Percentiles rank a stretch among this genome's conserved stretches.
Conservation (phyloP, 495 filamentous ascomycete species). For the Pseudevernia furfuracea region DNA sequence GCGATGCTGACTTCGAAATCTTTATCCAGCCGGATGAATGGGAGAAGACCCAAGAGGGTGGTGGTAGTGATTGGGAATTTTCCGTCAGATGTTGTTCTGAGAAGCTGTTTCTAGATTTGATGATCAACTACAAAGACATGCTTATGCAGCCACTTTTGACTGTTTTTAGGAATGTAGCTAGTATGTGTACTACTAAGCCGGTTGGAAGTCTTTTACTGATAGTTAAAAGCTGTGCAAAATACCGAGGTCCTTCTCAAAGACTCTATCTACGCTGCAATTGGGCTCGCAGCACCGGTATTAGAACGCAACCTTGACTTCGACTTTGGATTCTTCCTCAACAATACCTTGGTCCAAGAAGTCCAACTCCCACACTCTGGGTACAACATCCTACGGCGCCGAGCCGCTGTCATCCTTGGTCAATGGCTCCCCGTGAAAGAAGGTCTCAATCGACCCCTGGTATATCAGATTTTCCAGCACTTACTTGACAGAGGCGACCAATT, state of each 20-base stretch:
- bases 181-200: slow-evolving; percentile 35
- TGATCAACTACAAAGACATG: slow-evolving; percentile 75
- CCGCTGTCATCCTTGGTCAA: slow-evolving; percentile 78
- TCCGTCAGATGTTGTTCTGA: slow-evolving; percentile 84
- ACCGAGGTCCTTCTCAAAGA: slow-evolving; percentile 78
- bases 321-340: slow-evolving; percentile 70
- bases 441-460: slow-evolving; percentile 61
- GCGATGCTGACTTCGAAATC: not conserved
- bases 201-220: not conserved
- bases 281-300: slow-evolving; percentile 71
- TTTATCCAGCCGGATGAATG: slow-evolving; percentile 63
- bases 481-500: slow-evolving; percentile 64
- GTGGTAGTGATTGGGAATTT: slow-evolving; percentile 77
- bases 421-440: slow-evolving; percentile 74
- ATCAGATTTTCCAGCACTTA: slow-evolving; percentile 84
- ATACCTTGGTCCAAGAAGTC: slow-evolving; percentile 68
- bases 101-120: slow-evolving; percentile 84
- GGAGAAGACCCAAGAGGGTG: slow-evolving; percentile 75
- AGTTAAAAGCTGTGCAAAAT: slow-evolving; percentile 41
- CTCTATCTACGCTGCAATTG: slow-evolving; percentile 86
- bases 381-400: slow-evolving; percentile 79
- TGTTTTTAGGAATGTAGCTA: slow-evolving; percentile 68
- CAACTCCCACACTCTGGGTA: slow-evolving; percentile 68
- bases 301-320: slow-evolving; percentile 54
- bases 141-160: slow-evolving; percentile 65